Conservation (phyloP, 2,329 filamentous ascomycete species). For the Cercospora sojina region DNA sequence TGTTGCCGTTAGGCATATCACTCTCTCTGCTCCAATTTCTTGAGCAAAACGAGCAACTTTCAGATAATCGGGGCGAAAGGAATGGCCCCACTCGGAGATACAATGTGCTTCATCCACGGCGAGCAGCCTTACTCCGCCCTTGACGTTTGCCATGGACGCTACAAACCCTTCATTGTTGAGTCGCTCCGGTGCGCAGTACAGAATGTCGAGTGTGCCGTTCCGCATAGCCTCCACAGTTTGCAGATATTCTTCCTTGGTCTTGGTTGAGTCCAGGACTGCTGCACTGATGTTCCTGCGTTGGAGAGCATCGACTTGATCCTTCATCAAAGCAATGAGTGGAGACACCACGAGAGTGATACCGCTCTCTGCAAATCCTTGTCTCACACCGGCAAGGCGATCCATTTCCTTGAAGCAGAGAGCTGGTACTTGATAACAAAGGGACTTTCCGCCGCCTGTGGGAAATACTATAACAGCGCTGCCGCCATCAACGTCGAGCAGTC, state of each 20-base stretch:
- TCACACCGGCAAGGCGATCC: constrained; percentile 36
- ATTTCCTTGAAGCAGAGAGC: constrained; percentile 46
- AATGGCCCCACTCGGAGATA: constrained; percentile 49
- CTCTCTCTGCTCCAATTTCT: constrained; percentile 58
- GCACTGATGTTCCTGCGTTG: constrained; percentile 52
- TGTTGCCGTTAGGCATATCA: constrained; percentile 61
- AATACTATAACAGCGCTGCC: constrained; percentile 47
- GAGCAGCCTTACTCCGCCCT: constrained; percentile 57
- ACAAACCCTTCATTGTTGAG: constrained; percentile 63
- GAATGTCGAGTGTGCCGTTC: constrained; percentile 51
- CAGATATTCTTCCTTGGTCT: constrained; percentile 45
- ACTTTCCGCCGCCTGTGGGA: constrained; percentile 43
- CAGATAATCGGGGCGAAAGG: constrained; percentile 46
- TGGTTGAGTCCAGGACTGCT: constrained; percentile 58
- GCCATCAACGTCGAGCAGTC: constrained; percentile 42
- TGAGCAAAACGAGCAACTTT: constrained; percentile 57
- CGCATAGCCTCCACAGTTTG: constrained; percentile 48
- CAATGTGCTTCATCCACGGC: constrained; percentile 61
- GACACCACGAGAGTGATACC: constrained; percentile 59
- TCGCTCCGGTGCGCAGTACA: constrained; percentile 61
- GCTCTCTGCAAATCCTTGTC: constrained; percentile 36
- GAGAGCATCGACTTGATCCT: constrained; percentile 60
- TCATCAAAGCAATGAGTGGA: constrained; percentile 59
- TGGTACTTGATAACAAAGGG: constrained; percentile 47
- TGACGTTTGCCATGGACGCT: constrained; percentile 54